phyloP scores from a whole-genome alignment of 345 rosid genomes.

The Populus davidiana region DNA sequence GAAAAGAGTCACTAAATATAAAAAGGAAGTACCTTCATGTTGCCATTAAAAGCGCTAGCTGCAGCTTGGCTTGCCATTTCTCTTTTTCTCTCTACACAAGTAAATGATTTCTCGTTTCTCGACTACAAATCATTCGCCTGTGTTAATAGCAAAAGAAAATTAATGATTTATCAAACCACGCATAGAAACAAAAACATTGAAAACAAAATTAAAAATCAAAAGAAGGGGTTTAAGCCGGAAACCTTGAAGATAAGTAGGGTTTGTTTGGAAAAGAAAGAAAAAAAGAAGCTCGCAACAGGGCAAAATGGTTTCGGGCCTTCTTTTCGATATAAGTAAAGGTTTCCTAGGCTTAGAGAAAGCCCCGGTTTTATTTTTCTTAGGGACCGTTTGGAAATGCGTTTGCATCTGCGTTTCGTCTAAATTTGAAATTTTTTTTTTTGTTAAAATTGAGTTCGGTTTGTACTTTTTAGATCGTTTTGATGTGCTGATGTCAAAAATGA shows the following conservation, averaged over 20 bases:
- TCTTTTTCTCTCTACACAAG: neutral
- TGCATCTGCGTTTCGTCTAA: too few relatives aligned
- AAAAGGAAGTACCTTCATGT: constrained; percentile 39
- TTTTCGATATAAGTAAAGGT: neutral
- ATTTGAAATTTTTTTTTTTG: too few relatives aligned
- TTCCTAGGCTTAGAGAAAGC: neutral
- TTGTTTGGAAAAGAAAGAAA: neutral
- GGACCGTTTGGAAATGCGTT: too few relatives aligned
- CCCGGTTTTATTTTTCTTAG: neutral
- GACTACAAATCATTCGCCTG: constrained; percentile 14
- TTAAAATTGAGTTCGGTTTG: too few relatives aligned
- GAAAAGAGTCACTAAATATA: neutral
- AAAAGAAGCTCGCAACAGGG: neutral
- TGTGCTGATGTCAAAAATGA: too few relatives aligned
- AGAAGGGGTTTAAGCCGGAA: neutral
- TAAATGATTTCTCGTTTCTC: neutral
- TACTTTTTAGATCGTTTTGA: too few relatives aligned
- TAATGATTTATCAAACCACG: neutral
- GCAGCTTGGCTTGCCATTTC: constrained; percentile 54
- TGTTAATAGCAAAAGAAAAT: neutral
- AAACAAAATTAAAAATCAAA: too few relatives aligned
- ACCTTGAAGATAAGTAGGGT: constrained; percentile 7
- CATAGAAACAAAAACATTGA: neutral
- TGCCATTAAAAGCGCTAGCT: constrained; percentile 47
- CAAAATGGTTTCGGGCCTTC: neutral